These are phyloP conservation scores for Mrakiaceae sp. DNA, from an alignment of 1,284 basidiomycete genomes.

Conservation along the genomic window DNA sequence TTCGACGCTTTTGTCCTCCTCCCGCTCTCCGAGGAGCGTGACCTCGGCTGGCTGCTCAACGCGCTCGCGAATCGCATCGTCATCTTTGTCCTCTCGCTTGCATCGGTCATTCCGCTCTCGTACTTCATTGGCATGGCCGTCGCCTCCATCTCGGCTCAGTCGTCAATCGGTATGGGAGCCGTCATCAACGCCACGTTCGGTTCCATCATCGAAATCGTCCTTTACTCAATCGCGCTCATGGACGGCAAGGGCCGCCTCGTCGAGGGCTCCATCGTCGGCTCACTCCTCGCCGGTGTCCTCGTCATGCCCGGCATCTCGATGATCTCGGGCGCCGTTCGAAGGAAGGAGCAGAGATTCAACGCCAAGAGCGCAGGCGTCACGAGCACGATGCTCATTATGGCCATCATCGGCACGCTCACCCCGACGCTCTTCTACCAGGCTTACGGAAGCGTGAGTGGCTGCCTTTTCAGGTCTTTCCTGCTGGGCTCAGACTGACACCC, in stretches of 20 bases:
- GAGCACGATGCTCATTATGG: conserved; percentile 99
- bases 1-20: conserved; percentile 80
- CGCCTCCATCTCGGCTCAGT: conserved; percentile 94
- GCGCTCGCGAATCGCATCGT: conserved; percentile 62
- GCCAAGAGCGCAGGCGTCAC: conserved; percentile 97
- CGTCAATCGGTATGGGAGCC: conserved; percentile 97
- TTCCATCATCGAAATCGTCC: conserved; percentile 91
- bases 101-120: conserved; percentile 89
- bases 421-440: conserved; percentile 98
- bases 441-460: conserved; percentile 76
- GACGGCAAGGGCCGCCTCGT: conserved; percentile 86
- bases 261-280: conserved; percentile 92
- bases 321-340: conserved; percentile 80
- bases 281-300: conserved; percentile 85
- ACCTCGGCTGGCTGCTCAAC: conserved; percentile 52
- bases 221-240: conserved; percentile 81
- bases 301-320: conserved; percentile 96
- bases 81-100: conserved; percentile 75
- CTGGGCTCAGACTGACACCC: conserved; percentile 12
- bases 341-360: conserved; percentile 97
- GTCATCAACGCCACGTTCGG: conserved; percentile 99
- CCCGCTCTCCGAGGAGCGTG: conserved; percentile 54
- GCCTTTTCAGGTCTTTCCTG: conserved; percentile 6
- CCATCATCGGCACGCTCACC: conserved; percentile 90
- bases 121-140: conserved; percentile 99